Evolutionary conservation across 2,329 filamentous ascomycete genomes (phyloP).

Genomic region (Penicillium paneum): DNA sequence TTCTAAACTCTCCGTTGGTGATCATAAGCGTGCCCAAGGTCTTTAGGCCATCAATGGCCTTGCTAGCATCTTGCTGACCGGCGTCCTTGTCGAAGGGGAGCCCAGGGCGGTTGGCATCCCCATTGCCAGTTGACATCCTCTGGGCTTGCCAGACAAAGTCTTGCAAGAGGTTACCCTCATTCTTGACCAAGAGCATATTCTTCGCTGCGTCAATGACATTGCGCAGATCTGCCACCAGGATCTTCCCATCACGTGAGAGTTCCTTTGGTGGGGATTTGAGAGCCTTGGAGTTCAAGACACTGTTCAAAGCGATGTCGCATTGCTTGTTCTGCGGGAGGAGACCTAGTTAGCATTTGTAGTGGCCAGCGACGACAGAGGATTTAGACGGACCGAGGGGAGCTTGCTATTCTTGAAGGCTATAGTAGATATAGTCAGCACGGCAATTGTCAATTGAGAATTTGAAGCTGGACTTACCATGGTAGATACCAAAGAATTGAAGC

Average conservation of each 20-base stretch:
- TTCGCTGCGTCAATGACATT: slow-evolving; percentile 83
- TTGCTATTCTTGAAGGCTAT: slow-evolving; percentile 84
- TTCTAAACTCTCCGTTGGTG: slow-evolving; percentile 94
- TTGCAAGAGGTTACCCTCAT: slow-evolving; percentile 88
- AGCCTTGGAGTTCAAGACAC: slow-evolving; percentile 69
- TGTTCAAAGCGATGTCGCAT: slow-evolving; percentile 92
- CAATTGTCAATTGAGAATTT: not conserved
- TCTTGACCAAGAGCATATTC: slow-evolving; percentile 83
- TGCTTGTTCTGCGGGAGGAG: slow-evolving; percentile 69
- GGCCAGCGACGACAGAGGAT: not conserved
- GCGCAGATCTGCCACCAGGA: slow-evolving; percentile 72
- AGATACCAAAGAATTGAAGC: slow-evolving; percentile 91
- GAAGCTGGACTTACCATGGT: slow-evolving; percentile 50
- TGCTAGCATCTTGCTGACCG: slow-evolving; percentile 76
- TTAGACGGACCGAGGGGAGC: slow-evolving; percentile 70
- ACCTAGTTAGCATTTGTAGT: slow-evolving; percentile 6
- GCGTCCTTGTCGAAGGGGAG: slow-evolving; percentile 71
- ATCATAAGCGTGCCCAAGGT: slow-evolving; percentile 86
- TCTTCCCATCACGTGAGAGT: slow-evolving; percentile 77
- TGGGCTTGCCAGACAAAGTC: slow-evolving; percentile 96
- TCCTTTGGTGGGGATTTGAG: slow-evolving; percentile 68
- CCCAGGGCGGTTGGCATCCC: slow-evolving; percentile 60
- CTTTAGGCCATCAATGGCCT: slow-evolving; percentile 78
- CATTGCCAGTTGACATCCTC: slow-evolving; percentile 63
- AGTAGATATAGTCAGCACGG: slow-evolving; percentile 9